Conservation (phyloP, 73 alveolate genomes). For the Symbiodinium natans region DNA sequence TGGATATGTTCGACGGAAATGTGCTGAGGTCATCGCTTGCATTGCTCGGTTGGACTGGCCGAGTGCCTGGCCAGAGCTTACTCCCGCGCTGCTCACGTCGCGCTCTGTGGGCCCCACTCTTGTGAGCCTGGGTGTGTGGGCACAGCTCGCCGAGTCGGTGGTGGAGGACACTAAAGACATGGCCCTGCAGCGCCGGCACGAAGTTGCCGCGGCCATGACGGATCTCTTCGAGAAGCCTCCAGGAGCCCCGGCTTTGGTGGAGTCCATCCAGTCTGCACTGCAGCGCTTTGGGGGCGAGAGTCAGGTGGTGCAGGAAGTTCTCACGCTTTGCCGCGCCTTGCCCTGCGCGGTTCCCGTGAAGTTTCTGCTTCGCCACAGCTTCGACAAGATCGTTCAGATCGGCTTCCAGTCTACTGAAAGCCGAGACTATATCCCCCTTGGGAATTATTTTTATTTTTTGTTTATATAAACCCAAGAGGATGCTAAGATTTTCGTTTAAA, state of each 20-base stretch:
- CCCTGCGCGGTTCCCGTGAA: slow-evolving; percentile 56
- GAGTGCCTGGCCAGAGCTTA: neutral
- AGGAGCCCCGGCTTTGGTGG: slow-evolving; percentile 39
- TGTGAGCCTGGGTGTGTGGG: slow-evolving; percentile 10
- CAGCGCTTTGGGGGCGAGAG: slow-evolving; percentile 41
- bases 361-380: slow-evolving; percentile 20
- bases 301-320: slow-evolving; percentile 26
- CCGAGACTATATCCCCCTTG: neutral
- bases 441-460: neutral
- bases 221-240: slow-evolving; percentile 18
- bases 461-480: neutral
- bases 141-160: slow-evolving; percentile 25
- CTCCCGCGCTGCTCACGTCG: neutral
- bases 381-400: slow-evolving; percentile 68
- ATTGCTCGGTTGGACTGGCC: slow-evolving; percentile 57
- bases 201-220: slow-evolving; percentile 5
- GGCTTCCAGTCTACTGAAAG: neutral
- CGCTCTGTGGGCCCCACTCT: neutral
- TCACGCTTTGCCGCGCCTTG: slow-evolving; percentile 56
- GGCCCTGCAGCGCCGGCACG: slow-evolving; percentile 10
- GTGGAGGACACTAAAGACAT: slow-evolving; percentile 47
- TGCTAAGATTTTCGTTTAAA: neutral
- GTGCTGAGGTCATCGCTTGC: neutral
- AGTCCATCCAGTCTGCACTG: slow-evolving; percentile 26
- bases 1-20: neutral